Base-by-base conservation (phyloP, 208 protist genomes). In the Leishmania martiniquensis region DNA sequence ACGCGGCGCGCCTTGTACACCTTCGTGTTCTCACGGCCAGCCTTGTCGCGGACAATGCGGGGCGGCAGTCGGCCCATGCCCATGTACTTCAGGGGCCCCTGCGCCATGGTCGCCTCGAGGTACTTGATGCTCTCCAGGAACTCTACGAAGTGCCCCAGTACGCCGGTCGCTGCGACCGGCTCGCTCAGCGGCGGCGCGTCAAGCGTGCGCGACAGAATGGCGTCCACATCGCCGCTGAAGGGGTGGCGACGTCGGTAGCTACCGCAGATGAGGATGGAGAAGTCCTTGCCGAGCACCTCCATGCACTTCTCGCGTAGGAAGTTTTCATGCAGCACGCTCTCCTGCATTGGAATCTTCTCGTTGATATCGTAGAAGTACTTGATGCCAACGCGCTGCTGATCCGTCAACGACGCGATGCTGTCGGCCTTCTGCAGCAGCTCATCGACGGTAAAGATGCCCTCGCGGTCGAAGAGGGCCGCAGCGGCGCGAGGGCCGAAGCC, bases 351-450 rank as follows among this genome's bases (percentile, higher is more conserved):
- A 34, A 98, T 98, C 81, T 96, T 95, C 76, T 97, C 89, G 72
- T 95, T 94, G 75, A 97, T 96, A 78, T 98, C 95, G 82, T 96
- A 90, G 76, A 95, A 97, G 93, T 97, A 96, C 73, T 90, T 87
- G 71, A 98, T 93, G 49, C 93, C 95, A 25, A 97, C 91, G 51
- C 91, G 92, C 72, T 95, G 91, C 71, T 94, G 90, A 51, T 95
- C 91, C 25, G 92, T 95, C 34, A 96, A 84, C 1, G 85, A 87
- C 5, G 90, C 73, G 73, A 93, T 91, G 62, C 79, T 86, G 76
- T 96, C 93, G 0, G 93, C 93, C 81, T 94, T 93, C 76, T 88
- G 82, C 62, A 96, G 82, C 12, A 97, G 85, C 72, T 97, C 94
- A n/a, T 96, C 92, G 39, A 97, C 91, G 54, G 94, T 96, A 75